Base-by-base conservation (phyloP, 495 filamentous ascomycete species). In the Podospora pseudopauciseta region DNA sequence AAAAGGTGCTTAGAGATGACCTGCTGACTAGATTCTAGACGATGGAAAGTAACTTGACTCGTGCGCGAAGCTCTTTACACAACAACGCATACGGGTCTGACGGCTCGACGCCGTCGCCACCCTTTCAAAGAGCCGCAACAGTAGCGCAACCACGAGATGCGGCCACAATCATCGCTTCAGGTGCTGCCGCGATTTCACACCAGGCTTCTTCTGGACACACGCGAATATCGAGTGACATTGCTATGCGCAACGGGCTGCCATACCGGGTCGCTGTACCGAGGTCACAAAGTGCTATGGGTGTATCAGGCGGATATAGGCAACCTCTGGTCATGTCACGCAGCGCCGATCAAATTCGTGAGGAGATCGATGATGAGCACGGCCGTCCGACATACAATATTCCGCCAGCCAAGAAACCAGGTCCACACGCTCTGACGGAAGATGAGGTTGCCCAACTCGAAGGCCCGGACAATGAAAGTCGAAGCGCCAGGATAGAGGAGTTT, bases 11-110 rank as follows among this genome's bases (percentile, higher is more conserved):
- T 6, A 5, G 5, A 5, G 32, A 5, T 2, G 23, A 13, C 11
- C 7, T 11, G 63, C 68, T 73, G 44, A 74, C 34, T 5, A 15
- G 4, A 5, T n/a, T 5, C 4, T 72, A 97, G 93, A 88, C 92
- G 19, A 96, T 97, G 92, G 93, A 97, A 78, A 92, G 89, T 19
- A 97, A 97, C 73, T 79, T 97, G 26, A 89, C 83, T 63, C 87
- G 92, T 39, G 93, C 93, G 23, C 88, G 93, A 64, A 90, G 87
- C 65, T 88, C 92, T 3, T 82, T 94, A 27, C 84, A 85, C 64
- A 77, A 83, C n/a, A 83, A 85, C 6, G 83, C 88, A 16, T 85
- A 87, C n/a, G 75, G 83, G 6, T 87, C 84, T 1, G 80, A 81
- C 59, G 73, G 72, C 5, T 83, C 82, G 44, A 82, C 82, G 15